Conservation (phyloP, 169 alveolate species). For the Cryptosporidium felis region DNA sequence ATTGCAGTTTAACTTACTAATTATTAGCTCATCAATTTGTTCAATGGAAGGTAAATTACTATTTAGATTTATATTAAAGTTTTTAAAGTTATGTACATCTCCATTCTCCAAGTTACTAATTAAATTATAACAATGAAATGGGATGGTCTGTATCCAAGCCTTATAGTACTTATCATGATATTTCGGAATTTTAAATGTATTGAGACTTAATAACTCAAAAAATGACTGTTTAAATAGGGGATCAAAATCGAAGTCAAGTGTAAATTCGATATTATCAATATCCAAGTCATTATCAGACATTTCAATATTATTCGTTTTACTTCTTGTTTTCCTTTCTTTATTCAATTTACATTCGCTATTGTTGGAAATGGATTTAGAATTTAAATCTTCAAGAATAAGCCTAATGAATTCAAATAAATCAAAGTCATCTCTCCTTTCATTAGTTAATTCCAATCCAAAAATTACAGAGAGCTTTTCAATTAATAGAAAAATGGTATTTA, state of each 20-base stretch:
- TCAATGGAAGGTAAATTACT: slow-evolving; percentile 36
- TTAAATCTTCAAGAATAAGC: background rate
- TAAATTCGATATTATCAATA: background rate
- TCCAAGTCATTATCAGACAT: background rate
- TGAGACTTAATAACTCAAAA: background rate
- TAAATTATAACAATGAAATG: slow-evolving; percentile 25
- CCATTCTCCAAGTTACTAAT: background rate
- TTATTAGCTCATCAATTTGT: slow-evolving; percentile 34
- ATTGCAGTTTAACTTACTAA: too few relatives aligned
- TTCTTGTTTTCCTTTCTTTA: slow-evolving; percentile 30
- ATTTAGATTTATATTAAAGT: background rate
- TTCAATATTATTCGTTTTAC: background rate
- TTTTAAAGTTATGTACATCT: background rate
- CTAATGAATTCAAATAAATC: background rate
- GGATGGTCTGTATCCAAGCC: slow-evolving; percentile 40
- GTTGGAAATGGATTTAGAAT: background rate
- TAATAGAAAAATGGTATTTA: too few relatives aligned
- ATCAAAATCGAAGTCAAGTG: background rate
- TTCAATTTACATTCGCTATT: background rate
- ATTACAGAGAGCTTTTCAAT: too few relatives aligned
- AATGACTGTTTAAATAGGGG: background rate
- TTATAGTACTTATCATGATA: slow-evolving; percentile 26
- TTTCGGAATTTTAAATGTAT: background rate
- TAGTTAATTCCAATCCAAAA: too few relatives aligned
- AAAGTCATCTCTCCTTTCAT: too few relatives aligned